phyloP scores from a whole-genome alignment of 2,329 filamentous ascomycete genomes.

The Phyllosticta citribraziliensis region DNA sequence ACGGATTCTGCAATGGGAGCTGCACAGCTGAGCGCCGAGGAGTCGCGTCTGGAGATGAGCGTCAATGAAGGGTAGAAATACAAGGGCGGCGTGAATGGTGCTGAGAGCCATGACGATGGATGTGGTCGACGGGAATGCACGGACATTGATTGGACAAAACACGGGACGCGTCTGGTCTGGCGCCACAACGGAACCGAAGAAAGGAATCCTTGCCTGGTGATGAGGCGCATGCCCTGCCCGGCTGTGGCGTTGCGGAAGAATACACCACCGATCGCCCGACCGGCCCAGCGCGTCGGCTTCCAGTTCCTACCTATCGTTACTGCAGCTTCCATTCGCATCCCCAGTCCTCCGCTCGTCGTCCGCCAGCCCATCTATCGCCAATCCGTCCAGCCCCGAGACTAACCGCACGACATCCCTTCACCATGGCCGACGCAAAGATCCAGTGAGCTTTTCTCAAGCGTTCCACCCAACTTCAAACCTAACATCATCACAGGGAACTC shows the following conservation, averaged over 20 bases:
- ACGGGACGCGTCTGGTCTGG: background rate
- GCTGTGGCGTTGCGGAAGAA: background rate
- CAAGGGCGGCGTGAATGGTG: background rate
- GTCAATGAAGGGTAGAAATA: background rate
- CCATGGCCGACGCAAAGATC: conserved; percentile 31
- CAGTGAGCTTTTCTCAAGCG: conserved; percentile 23
- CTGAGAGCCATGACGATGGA: background rate
- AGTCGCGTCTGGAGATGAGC: background rate
- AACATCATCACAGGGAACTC: conserved; percentile 57
- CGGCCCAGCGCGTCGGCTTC: too few relatives aligned
- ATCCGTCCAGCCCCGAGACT: background rate
- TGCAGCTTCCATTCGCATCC: background rate
- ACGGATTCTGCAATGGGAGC: background rate
- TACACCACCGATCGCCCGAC: background rate
- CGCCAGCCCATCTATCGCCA: background rate
- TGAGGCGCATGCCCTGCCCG: background rate
- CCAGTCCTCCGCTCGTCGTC: background rate
- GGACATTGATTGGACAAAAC: background rate
- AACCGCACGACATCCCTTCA: background rate
- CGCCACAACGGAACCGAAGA: too few relatives aligned
- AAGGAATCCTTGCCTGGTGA: background rate
- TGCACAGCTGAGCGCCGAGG: background rate
- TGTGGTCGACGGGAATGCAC: background rate
- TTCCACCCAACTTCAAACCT: conserved; percentile 12
- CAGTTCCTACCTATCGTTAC: background rate